Evolutionary conservation across 257 asterid genomes (phyloP), one percentile per base, ranked within the genome.

Genomic region (Solanum gracilifrons): DNA sequence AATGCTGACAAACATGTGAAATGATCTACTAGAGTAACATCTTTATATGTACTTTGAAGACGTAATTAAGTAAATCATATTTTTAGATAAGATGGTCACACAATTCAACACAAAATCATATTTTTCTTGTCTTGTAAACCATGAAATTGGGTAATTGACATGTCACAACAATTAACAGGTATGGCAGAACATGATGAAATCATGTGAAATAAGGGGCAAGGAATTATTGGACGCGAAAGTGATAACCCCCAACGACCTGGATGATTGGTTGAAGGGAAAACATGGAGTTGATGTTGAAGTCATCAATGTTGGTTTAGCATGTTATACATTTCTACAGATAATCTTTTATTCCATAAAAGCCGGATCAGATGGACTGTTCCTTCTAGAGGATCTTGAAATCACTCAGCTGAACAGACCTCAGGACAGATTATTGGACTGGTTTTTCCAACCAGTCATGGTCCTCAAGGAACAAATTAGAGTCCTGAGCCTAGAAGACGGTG

Each of bases 391-490:
- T 31, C 91, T 95, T 9, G 99, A 97, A 87, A 93, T 97, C 43
- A 97, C 93, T 85, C 91, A 93, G 86, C 91, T 93, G 74, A 97
- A 95, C 85, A 90, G 98, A 82, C 99, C 99, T 8, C 98, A 93
- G 48, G 98, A 96, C 91, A 93, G 96, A 86, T 87, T 95, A 51
- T 41, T 95, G 89, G 99, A 97, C 88, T 95, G 99, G 99, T 96
- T 97, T 88, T 97, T 95, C 83, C 95, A 97, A 60, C 99, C 99
- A 1, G 72, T 95, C 43, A 85, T 97, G 92, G 95, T 95, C 79
- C 95, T 97, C 55, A 97, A 97, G 83, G 99, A 95, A 89, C 98
- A 95, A 92, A 90, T 97, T 72, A 89, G 94, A 88, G 98, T 77
- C 89, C 89, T 95, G 46, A 90, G 51, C 8, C 87, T 97, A 89